Evolutionary conservation across 495 filamentous ascomycete genomes (phyloP).

Genomic region (Aspergillus nidulans): DNA sequence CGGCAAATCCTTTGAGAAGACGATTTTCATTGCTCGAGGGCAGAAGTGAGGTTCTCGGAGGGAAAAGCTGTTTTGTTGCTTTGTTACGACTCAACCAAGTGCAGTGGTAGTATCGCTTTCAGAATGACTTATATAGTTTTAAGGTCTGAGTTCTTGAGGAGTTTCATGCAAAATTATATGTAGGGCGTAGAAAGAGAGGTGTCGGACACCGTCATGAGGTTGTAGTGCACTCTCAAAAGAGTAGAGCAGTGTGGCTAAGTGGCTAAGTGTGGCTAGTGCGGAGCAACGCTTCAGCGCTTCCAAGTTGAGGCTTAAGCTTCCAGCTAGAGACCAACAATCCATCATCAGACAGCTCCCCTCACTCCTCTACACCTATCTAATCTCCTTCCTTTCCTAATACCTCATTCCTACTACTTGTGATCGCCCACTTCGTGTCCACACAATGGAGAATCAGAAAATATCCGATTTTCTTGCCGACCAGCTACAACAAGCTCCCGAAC

Average conservation of each 20-base stretch:
- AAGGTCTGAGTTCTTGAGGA: no score
- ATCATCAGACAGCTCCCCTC: slow-evolving; percentile 14
- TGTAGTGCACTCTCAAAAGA: not conserved
- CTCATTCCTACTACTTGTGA: not conserved
- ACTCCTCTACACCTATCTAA: slow-evolving; percentile 8
- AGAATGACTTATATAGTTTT: no score
- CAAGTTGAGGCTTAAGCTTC: slow-evolving; percentile 8
- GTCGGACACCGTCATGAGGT: no score
- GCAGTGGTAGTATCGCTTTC: no score
- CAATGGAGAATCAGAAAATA: slow-evolving; percentile 81
- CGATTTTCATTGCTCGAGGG: slow-evolving; percentile 35
- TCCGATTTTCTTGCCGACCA: slow-evolving; percentile 87
- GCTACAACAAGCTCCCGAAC: slow-evolving; percentile 75
- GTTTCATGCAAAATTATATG: no score
- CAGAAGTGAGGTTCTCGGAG: slow-evolving; percentile 5
- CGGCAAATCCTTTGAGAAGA: slow-evolving; percentile 24
- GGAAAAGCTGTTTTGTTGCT: not conserved
- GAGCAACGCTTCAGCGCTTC: slow-evolving; percentile 15
- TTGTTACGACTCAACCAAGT: not conserved
- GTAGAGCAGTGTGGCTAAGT: not conserved
- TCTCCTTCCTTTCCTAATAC: not conserved
- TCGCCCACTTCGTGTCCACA: slow-evolving; percentile 18
- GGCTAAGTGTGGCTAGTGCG: slow-evolving; percentile 4
- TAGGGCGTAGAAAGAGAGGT: no score
- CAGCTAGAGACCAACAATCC: slow-evolving; percentile 9